Conservation (phyloP, 2,329 filamentous ascomycete genomes). For the Aspergillus japonicus region DNA sequence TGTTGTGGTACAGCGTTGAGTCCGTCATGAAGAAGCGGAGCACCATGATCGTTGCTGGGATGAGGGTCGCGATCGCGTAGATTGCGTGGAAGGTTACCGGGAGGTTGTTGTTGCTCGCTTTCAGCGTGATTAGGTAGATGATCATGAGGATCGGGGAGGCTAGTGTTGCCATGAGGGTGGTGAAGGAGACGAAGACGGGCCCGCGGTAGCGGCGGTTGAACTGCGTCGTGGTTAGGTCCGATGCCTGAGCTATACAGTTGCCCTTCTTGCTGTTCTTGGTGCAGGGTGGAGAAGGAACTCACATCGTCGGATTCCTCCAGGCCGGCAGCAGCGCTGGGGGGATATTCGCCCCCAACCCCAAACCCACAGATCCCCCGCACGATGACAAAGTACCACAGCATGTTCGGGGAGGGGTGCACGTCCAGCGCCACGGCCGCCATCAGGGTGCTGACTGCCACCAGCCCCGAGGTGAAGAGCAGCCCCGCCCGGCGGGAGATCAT, state of each 20-base stretch:
- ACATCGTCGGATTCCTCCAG: constrained; percentile 37
- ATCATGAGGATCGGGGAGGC: constrained; percentile 36
- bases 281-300: not conserved
- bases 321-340: constrained; percentile 38
- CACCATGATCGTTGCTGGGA: constrained; percentile 34
- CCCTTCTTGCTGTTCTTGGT: not conserved
- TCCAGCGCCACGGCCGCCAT: constrained; percentile 41
- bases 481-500: constrained; percentile 30
- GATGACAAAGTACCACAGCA: constrained; percentile 41
- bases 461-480: constrained; percentile 29
- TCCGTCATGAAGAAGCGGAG: constrained; percentile 38
- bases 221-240: constrained; percentile 5
- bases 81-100: constrained; percentile 29
- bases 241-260: too few species aligned
- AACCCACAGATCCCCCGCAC: constrained; percentile 40
- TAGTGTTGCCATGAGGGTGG: constrained; percentile 37
- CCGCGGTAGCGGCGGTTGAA: constrained; percentile 29
- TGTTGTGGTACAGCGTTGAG: constrained; percentile 32
- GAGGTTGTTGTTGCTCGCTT: constrained; percentile 38
- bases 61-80: constrained; percentile 34
- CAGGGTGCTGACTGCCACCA: constrained; percentile 30
- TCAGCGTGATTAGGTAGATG: constrained; percentile 36
- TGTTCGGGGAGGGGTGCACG: constrained; percentile 32
- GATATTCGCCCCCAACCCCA: constrained; percentile 41
- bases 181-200: constrained; percentile 37